phyloP scores from a whole-genome alignment of 2,329 filamentous ascomycete genomes.

The Zymoseptoria passerinii region DNA sequence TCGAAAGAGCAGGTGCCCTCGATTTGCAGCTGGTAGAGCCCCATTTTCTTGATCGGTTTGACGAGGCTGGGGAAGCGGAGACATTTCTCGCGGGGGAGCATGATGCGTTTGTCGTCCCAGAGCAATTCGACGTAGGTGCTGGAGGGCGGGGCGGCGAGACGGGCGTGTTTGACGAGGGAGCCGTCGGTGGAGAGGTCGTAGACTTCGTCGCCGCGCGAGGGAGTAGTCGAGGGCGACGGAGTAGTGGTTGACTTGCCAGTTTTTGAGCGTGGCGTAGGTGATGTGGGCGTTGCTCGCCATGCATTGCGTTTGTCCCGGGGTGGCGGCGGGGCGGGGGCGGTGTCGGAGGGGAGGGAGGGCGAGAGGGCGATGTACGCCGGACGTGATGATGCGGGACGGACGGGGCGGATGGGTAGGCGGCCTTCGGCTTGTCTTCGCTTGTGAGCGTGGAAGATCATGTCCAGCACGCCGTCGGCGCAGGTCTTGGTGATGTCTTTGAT shows the following conservation, averaged over 20 bases:
- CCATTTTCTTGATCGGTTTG: constrained; percentile 25
- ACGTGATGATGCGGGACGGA: not conserved
- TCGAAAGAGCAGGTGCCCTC: constrained; percentile 22
- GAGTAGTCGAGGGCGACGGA: constrained; percentile 28
- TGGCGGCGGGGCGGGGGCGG: constrained; percentile 10
- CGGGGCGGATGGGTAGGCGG: not conserved
- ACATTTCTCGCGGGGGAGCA: constrained; percentile 25
- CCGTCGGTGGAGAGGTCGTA: constrained; percentile 26
- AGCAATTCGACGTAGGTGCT: constrained; percentile 32
- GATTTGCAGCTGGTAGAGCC: constrained; percentile 27
- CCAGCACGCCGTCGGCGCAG: constrained; percentile 22
- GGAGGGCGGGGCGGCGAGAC: constrained; percentile 26
- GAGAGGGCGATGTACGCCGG: constrained; percentile 17
- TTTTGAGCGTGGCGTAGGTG: constrained; percentile 23
- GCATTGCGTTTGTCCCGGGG: constrained; percentile 25
- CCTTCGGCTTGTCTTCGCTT: constrained; percentile 11
- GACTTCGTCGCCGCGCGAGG: constrained; percentile 30
- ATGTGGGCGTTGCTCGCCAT: constrained; percentile 25
- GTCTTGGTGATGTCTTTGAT: constrained; percentile 29
- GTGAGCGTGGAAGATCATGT: constrained; percentile 29
- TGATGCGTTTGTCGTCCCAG: constrained; percentile 29
- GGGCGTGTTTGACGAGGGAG: constrained; percentile 24
- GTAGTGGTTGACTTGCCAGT: constrained; percentile 27
- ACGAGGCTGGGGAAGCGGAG: constrained; percentile 26
- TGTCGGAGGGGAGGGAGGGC: constrained; percentile 9